Evolutionary conservation across 1,284 basidiomycete genomes (phyloP), one percentile per base, ranked within the genome.

Genomic region (Malassezia yamatoensis): DNA sequence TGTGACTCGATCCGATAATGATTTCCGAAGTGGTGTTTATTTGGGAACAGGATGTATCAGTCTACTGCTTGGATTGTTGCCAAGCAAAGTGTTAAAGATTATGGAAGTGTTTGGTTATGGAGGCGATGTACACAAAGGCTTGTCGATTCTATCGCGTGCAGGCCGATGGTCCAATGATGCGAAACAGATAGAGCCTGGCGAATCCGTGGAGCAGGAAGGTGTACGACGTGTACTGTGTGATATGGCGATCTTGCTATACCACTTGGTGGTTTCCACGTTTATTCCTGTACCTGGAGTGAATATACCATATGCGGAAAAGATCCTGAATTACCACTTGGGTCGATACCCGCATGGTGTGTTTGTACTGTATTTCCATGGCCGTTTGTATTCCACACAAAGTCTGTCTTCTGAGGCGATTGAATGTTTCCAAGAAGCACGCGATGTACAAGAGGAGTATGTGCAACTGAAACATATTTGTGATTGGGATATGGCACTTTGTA

Each of bases 51-150:
- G 72, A 33, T 40, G 72, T 41, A 74, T 74, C 50, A 70, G 66
- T 42, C 64, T 74, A 62, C 70, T 73, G 29, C 58, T 74, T 20
- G 72, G 72, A 24, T 62, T 74, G 2, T 62, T 74, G 13, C 72
- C 72, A 3, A 59, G 66, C 36, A 73, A 70, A 48, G 65, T 74
- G 33, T 60, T 74, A 41, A 72, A 70, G 60, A 66, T 74, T 54
- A 74, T 74, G 72, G 69, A 72, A 49, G 62, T 72, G 43, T 71
- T 74, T 52, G 72, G 72, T 12, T 74, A 74, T 57, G 66, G 64
- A 2, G 72, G 72, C 45, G 66, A 72, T 37, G 65, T 62, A 1
- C 46, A 57, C 13, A 63, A 59, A 49, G 72, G 63, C 3, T 58
- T 74, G 45, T 56, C 64, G 56, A 70, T 66, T 33, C 63, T 74